Base-by-base conservation (phyloP, 2,329 filamentous ascomycete species). In the Zalaria sp. region DNA sequence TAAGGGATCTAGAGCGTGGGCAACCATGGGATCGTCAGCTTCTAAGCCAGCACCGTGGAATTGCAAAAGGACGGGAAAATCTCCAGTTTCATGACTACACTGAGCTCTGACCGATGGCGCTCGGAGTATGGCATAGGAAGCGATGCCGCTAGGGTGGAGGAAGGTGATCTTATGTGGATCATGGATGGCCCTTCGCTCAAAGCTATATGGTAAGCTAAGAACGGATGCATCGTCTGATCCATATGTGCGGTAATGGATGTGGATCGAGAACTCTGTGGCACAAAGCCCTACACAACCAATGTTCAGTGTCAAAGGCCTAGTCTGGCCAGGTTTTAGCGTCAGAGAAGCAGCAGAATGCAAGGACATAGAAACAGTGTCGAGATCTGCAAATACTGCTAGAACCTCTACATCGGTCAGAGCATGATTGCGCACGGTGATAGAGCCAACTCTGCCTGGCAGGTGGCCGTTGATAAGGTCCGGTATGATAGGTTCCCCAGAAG, bases 31-130 rank as follows among this genome's bases (percentile, higher is more conserved):
- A 42, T 57, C 64, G 44, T 72, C 68, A 27, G 67, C 72, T 46
- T 77, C 71, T 7, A 77, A 54, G 0, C 73, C 73, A 28, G 74
- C 73, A 8, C 73, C 73, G 54, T 77, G 74, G 10, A 77, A 56
- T 27, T 56, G 59, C 18, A 77, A 47, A 9, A 77, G 54, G 3
- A 77, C 52, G 4, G 73, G 72, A 6, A 71, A 47, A 2, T 47
- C 52, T 5, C 44, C 42, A 9, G 52, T 48, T 3, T 32, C 29
- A 18, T 18, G 18, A 18, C 18, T 18, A 18, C 18, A 45, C 31
- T 10, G 6, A 27, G 4, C 35, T 37, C 27, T 38, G n/a, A 5
- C 25, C 25, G 69, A 65, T 6, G 74, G 73, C 26, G 73, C 64
- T n/a, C 70, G 63, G 34, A 77, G 56, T 45, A 76, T 69, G 7